Evolutionary conservation across 2,329 filamentous ascomycete species (phyloP), one percentile per base, ranked within the genome.

Genomic region (Arthrobotrys sinensis): DNA sequence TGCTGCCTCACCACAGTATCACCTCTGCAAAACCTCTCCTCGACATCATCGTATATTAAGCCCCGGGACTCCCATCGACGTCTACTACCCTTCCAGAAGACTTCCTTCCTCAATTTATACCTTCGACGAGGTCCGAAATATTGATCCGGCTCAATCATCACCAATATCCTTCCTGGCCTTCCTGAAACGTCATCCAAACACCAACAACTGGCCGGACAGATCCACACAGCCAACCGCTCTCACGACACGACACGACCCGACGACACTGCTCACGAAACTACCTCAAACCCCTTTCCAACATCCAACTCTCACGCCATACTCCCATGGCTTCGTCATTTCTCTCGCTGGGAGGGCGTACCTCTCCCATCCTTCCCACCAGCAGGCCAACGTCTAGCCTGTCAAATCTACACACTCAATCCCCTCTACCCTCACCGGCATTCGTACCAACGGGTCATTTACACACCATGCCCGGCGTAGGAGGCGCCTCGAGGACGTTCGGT

Each of bases 401-500:
- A 14, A 72, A 68, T 34, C 53, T 24, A 21, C 67, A 65, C 32
- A 50, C 64, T 7, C 57, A 72, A 36, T 78, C 75, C 3, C 75
- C 75, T 53, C 53, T 78, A 8, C 52, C 75, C 11, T 78, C 75
- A 24, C 75, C 75, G 28, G 75, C 67, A 21, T 78, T 78, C 53
- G 75, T 72, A 5, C 50, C 75, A 5, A 64, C 75, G 36, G 67
- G 67, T n/a, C 75, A 78, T 67, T 40, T 78, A 16, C 75, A 71
- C 45, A 72, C 75, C 16, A 72, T 78, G 75, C 67, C 75, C 34
- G 75, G 75, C 14, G 67, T 78, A 36, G 53, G 75, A n/a, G 67
- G 67, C 19, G 55, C 67, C 28, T 67, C 67, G 21, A 67, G 75
- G 19, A 78, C 67, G 0, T 78, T 78, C 36, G 75, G 75, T 24